Conservation (phyloP, 176 grass and related monocot genomes). For the Zea mays region Zm-B73-REFERENCE-NAM-5.0 NC_050096.1:293133501-293134000, state of each 20-base stretch:
- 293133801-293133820: too few species aligned
- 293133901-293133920: too few species aligned
- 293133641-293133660: slow-evolving; percentile 13
- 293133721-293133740: too few species aligned
- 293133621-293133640: not conserved
- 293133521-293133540: not conserved
- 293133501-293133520: slow-evolving; percentile 13
- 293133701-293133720: too few species aligned
- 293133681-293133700: not conserved
- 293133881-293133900: too few species aligned
- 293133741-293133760: not conserved
- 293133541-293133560: not conserved
- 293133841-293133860: too few species aligned
- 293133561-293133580: not conserved
- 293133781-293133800: not conserved
- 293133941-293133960: not conserved
- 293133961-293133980: not conserved
- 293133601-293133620: not conserved
- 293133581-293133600: slow-evolving; percentile 14
- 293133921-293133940: too few species aligned
- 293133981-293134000: not conserved
- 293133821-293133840: too few species aligned
- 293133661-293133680: not conserved
- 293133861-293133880: too few species aligned
- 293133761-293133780: not conserved